A percentile compares a stretch with the other conserved stretches of the same genome.
phyloP scores from a whole-genome alignment of 495 filamentous ascomycete species.

The Aspergillus haitiensis region DNA sequence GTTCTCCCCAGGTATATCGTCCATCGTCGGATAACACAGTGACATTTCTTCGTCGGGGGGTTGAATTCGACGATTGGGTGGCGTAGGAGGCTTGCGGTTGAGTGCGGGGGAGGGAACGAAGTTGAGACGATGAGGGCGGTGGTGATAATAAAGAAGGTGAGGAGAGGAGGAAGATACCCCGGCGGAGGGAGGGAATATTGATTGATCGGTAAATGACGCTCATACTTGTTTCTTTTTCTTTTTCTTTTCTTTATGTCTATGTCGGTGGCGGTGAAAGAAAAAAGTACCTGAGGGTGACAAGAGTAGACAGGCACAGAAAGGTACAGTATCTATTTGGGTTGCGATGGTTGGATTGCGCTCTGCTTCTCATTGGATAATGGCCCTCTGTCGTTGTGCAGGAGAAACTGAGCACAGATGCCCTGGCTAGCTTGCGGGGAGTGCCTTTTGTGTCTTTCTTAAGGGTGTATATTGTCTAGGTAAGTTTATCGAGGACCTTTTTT shows the following conservation, averaged over 20 bases:
- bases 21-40: constrained; percentile 83
- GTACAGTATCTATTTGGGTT: too few relatives aligned
- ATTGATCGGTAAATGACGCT: constrained; percentile 25
- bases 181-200: constrained; percentile 17
- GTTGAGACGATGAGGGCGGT: too few relatives aligned
- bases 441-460: too few relatives aligned
- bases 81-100: constrained; percentile 46
- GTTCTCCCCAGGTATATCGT: constrained; percentile 72
- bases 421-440: too few relatives aligned
- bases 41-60: constrained; percentile 58
- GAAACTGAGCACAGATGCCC: too few relatives aligned
- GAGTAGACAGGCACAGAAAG: too few relatives aligned
- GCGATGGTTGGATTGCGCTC: too few relatives aligned
- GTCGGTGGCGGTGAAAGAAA: too few relatives aligned
- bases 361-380: too few relatives aligned
- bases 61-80: constrained; percentile 45
- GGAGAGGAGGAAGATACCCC: constrained; percentile 18
- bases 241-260: constrained; percentile 2
- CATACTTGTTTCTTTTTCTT: constrained; percentile 20
- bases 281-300: too few relatives aligned
- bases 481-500: background rate
- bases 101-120: constrained; percentile 23
- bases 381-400: too few relatives aligned
- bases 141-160: constrained; percentile 8
- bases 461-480: too few relatives aligned